phyloP scores from a whole-genome alignment of 805 yeast genomes.

The Kodamaea neixiangensis region DNA sequence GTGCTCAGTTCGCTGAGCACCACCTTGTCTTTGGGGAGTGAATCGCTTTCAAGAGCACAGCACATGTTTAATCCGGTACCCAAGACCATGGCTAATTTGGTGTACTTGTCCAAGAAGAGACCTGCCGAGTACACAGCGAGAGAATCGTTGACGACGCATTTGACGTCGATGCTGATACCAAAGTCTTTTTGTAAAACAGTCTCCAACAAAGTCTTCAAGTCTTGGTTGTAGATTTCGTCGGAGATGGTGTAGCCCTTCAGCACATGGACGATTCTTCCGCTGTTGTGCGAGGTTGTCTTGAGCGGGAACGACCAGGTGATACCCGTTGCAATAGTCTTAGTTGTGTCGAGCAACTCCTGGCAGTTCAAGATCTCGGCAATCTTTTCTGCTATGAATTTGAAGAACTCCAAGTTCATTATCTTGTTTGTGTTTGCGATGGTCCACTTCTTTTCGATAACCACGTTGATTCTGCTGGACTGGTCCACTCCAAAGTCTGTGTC shows the following conservation, averaged over 20 bases:
- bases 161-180: constrained; percentile 36
- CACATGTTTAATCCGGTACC: constrained; percentile 72
- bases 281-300: constrained; percentile 39
- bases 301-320: constrained; percentile 62
- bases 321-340: constrained; percentile 38
- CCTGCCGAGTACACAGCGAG: constrained; percentile 66
- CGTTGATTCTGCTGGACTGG: constrained; percentile 25
- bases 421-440: constrained; percentile 39
- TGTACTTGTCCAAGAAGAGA: constrained; percentile 33
- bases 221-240: constrained; percentile 41
- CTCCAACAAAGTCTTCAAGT: constrained; percentile 46
- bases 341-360: constrained; percentile 19
- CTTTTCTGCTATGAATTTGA: constrained; percentile 41
- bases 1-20: not conserved
- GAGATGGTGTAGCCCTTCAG: constrained; percentile 62
- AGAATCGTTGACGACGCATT: constrained; percentile 60
- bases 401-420: constrained; percentile 42
- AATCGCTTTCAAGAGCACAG: constrained; percentile 30
- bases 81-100: constrained; percentile 56
- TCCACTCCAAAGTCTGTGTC: constrained; percentile 10
- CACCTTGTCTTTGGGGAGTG: constrained; percentile 20
- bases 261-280: constrained; percentile 50
- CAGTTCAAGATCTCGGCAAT: constrained; percentile 28
- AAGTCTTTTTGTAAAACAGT: constrained; percentile 23
- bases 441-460: constrained; percentile 40